Evolutionary conservation across 441 rosid genomes (phyloP).

Genomic region (Isatis lusitanica): DNA sequence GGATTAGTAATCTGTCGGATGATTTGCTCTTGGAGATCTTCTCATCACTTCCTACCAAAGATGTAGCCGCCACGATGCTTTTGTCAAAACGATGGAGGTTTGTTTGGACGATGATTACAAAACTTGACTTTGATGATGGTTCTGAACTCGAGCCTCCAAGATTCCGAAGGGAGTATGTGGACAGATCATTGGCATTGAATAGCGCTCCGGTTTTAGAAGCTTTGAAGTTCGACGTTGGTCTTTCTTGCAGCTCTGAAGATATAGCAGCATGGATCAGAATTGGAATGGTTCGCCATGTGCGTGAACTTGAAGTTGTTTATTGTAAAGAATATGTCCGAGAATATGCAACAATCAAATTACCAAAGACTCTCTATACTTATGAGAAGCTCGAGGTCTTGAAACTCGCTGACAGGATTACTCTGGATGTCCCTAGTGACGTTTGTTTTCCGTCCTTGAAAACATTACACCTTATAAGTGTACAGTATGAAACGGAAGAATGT

Average conservation of each 20-base stretch:
- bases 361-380: neutral
- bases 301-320: neutral
- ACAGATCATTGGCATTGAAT: neutral
- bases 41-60: neutral
- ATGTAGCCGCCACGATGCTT: neutral
- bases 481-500: neutral
- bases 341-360: neutral
- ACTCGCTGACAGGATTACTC: neutral
- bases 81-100: slow-evolving; percentile 21
- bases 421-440: neutral
- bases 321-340: neutral
- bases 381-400: slow-evolving; percentile 16
- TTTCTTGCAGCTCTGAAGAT: neutral
- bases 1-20: slow-evolving; percentile 4
- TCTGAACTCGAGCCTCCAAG: too few species aligned
- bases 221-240: neutral
- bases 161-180: too few species aligned
- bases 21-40: slow-evolving; percentile 7
- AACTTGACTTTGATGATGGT: neutral
- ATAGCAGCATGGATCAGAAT: neutral
- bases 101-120: slow-evolving; percentile 22
- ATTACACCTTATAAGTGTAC: neutral
- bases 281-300: neutral
- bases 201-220: neutral
- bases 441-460: neutral